Evolutionary conservation across 768 basidiomycete genomes (phyloP), one percentile per base, ranked within the genome.

Genomic region (Trametes maxima): DNA sequence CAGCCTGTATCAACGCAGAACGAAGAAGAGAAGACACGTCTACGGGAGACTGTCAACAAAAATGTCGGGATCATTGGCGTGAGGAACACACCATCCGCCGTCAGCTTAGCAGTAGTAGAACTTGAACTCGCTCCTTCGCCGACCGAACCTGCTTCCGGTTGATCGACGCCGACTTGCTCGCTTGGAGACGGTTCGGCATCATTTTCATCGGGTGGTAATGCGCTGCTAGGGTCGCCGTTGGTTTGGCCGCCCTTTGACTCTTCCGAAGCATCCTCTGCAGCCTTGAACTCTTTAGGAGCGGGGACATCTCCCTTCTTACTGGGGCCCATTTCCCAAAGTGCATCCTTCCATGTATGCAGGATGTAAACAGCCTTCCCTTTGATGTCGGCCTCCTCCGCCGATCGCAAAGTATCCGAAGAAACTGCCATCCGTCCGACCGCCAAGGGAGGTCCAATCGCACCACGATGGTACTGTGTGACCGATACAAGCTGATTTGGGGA

Each of bases 301-400:
- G 90, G 88, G 4, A 80, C 78, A 43, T 89, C 84, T 1, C 64
- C 60, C 68, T 85, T 90, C n/a, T 75, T 64, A 25, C 65, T 65
- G n/a, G 52, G 17, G 74, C 25, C 92, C 77, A 89, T 79, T 11
- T 85, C 81, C 84, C 89, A 94, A 12, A 93, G 70, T 66, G 80
- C 74, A 66, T 94, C 92, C 68, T 87, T 89, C 85, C 88, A 92
- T 2, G 86, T 83, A 67, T 94, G 92, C 19, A 88, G 63, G 3
- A 92, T 75, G 39, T 78, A 77, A 10, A 92, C 89, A 0, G 90
- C 92, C 70, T 94, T 94, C 1, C 92, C 92, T 67, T 90, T 92
- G 54, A 77, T 79, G 21, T 74, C 76, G n/a, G 74, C 73, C 46
- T 75, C 71, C 40, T 66, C 68, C 0, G 68, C 65, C 14, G 65